Percentiles rank a stretch among this genome's conserved stretches.
Conservation (phyloP, 257 asterid species). For the Petrea volubilis region DNA sequence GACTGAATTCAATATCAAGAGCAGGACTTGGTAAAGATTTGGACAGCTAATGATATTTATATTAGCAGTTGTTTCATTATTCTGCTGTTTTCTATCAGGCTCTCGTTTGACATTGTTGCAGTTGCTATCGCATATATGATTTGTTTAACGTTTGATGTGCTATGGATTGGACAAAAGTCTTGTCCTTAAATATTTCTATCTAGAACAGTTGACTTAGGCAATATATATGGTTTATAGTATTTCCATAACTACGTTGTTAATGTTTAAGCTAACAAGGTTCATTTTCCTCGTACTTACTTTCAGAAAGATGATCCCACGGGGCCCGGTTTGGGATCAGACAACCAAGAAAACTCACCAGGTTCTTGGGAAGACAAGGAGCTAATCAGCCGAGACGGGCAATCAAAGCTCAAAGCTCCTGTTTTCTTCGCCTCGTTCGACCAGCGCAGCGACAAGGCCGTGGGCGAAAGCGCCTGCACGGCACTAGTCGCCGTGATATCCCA, state of each 20-base stretch:
- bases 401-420: constrained; percentile 48
- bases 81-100: not conserved
- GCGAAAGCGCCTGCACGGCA: constrained; percentile 75
- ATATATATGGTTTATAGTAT: not conserved
- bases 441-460: constrained; percentile 66
- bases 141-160: not conserved
- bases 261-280: not conserved
- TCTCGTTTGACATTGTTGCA: not conserved
- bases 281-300: constrained; percentile 1
- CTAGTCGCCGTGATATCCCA: constrained; percentile 65
- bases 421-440: constrained; percentile 82
- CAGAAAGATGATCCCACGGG: constrained; percentile 29
- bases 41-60: not conserved
- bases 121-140: not conserved
- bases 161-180: not conserved
- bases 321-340: constrained; percentile 24
- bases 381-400: constrained; percentile 59
- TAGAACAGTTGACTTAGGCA: constrained; percentile 4
- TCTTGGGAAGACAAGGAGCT: constrained; percentile 63
- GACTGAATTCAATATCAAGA: no score
- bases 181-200: constrained; percentile 8
- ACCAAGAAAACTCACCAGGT: constrained; percentile 25
- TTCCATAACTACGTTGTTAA: no score
- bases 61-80: not conserved
- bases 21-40: constrained; percentile 13